Evolutionary conservation across 1,284 basidiomycete genomes (phyloP), one percentile per base, ranked within the genome.

Genomic region (Moesziomyces sp.): DNA sequence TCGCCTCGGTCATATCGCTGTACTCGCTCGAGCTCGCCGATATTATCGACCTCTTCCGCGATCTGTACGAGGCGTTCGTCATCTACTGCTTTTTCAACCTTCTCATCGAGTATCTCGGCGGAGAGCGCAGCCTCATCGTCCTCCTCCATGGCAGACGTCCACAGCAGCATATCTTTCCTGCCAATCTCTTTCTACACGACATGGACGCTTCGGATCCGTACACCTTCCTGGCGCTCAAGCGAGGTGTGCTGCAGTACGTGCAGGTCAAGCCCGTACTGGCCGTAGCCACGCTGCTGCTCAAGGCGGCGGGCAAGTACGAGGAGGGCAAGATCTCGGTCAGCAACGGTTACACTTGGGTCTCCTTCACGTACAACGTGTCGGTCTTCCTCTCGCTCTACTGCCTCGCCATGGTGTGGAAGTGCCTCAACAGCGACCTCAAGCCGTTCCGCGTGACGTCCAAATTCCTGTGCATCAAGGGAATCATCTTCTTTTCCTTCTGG

Each of bases 401-500:
- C 53, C 69, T 83, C 24, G 81, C 70, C 47, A 76, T 83, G 67
- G 82, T 83, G 40, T 83, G 81, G 81, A 61, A 77, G 40, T 79
- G 80, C 52, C 68, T 83, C 44, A 70, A 68, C 34, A 55, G 71
- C 26, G 81, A 83, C 53, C 69, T 83, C 34, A 61, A 62, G 23
- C 78, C 82, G 7, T 83, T 82, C 59, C 59, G 76, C n/a, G 78
- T 79, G 11, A 79, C 74, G 0, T 64, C 74, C 45, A 83, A 83
- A 48, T 99, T 99, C 85, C 89, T 99, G 24, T 98, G 94, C 83
- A 93, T 99, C 79, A 98, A 99, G 84, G 79, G 82, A 1, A 95
- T 99, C 74, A 88, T 99, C 46, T 97, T 98, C 87, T 96, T 97
- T 85, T 95, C 92, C 0, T 99, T 99, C 86, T 99, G 96, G 96